phyloP scores from a whole-genome alignment of 1,284 basidiomycete genomes.

The Ceratobasidium sp. region DNA sequence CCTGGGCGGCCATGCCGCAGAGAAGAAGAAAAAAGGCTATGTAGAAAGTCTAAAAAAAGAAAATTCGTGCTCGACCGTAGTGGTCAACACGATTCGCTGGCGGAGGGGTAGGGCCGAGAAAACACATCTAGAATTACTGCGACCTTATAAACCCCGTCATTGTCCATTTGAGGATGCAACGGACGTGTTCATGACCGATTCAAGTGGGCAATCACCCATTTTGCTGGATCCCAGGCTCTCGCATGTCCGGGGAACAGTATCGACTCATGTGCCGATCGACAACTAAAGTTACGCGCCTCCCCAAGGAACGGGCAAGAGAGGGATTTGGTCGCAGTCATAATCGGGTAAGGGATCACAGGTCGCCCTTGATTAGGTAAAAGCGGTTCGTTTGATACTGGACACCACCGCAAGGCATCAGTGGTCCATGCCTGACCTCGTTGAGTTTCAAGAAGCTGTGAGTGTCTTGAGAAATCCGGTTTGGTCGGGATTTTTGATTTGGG shows the following conservation, averaged over 20 bases:
- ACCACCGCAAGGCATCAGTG: constrained; percentile 17
- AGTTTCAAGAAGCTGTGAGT: neutral
- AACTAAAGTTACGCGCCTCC: no score
- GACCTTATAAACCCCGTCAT: neutral
- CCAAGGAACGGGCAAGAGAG: no score
- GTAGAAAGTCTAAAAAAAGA: constrained; percentile 7
- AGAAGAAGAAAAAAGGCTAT: constrained; percentile 1
- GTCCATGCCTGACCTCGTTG: constrained; percentile 6
- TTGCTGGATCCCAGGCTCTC: neutral
- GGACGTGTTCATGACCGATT: neutral
- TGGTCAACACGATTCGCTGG: constrained; percentile 37
- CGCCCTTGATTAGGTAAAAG: constrained; percentile 24
- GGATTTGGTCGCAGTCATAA: no score
- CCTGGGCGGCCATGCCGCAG: constrained; percentile 13
- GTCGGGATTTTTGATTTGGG: constrained; percentile 32
- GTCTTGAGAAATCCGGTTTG: neutral
- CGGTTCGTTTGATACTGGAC: neutral
- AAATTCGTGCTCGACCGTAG: constrained; percentile 27
- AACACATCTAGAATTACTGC: neutral
- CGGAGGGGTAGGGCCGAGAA: constrained; percentile 35
- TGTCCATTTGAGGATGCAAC: no score
- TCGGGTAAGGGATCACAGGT: neutral
- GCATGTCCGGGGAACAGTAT: no score
- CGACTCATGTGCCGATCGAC: no score
- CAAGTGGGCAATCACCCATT: no score